Evolutionary conservation across 2,329 filamentous ascomycete genomes (phyloP), one percentile per base, ranked within the genome.

Genomic region (Talaromyces marneffei): DNA sequence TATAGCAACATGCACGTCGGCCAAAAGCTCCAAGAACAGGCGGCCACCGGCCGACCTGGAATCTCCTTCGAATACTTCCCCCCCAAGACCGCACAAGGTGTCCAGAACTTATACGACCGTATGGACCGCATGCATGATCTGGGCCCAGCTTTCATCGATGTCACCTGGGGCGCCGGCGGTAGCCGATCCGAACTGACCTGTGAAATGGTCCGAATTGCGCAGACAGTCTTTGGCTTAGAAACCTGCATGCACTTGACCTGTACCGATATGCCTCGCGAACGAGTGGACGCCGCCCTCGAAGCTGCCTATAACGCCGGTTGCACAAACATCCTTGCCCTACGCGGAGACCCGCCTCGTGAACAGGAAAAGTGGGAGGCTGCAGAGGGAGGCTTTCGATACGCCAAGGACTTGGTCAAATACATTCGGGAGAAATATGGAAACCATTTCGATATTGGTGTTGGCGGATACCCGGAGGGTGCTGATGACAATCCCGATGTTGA

Each of bases 31-130:
- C 82, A 85, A 68, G 89, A 93, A 69, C 87, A 92, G 77, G 86
- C 92, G 78, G 84, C 85, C 79, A 86, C 87, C 71, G 86, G 87
- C 74, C 85, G 89, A 71, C 89, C 92, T 62, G 94, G 92, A 73
- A 97, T 97, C 82, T 99, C 94, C 63, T 99, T 99, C 81, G 94
- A 99, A 77, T 99, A 96, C 83, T 99, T 99, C 79, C 94, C 94
- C 57, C 94, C 94, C 40, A 99, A 99, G 81, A 99, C 94, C 3
- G 76, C 77, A 23, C 77, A 80, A 79, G 94, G 94, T 83, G 93
- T 99, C 12, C 94, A 99, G 80, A 99, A 99, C 76, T 87, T 99
- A 62, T 99, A 99, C 82, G 94, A 99, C 70, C 91, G 94, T 69
- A 97, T 99, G 90, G 94, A 99, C 78, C 92, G 92, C 78, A 99